Evolutionary conservation across 2,329 filamentous ascomycete genomes (phyloP), one percentile per base, ranked within the genome.

Genomic region (Aspergillus intermedius): DNA sequence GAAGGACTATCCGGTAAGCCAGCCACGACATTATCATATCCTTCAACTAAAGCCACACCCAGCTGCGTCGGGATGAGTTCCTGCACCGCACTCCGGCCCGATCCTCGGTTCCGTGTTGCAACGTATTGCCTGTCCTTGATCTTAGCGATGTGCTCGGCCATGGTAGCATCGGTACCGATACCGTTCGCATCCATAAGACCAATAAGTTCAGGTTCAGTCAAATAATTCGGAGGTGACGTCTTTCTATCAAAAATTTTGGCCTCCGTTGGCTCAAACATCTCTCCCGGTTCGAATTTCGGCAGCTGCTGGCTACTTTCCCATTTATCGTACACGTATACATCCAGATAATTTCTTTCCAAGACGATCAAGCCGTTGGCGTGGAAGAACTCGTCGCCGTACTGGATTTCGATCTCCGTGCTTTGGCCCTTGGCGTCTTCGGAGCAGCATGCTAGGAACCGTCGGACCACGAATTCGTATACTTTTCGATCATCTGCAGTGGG

Each of bases 171-270:
- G 8, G 93, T 98, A 10, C 93, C 93, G 55, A 98, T 98, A 2
- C 93, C 93, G 64, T 98, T 98, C 41, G 89, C 91, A 71, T 98
- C 93, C 93, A 98, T 98, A 9, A 98, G 79, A 3, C 86, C 87
- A 63, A 98, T 95, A 22, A 98, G 77, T 65, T 98, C 93, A 0
- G 93, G 91, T 65, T 98, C 93, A 0, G 93, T 97, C 25, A 98
- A 77, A 64, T 95, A 96, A 19, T 79, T 81, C 0, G 93, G 93
- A 10, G 91, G 77, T 1, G 79, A 81, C 0, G 93, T 98, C 68
- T 94, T 87, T n/a, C 93, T 91, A 59, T 97, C 90, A 1, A 81
- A 84, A 71, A 98, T 89, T 59, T 86, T 83, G 3, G 90, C 91
- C 70, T 96, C 91, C 1, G 84, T 88, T 0, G 93, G 93, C 65